phyloP scores from a whole-genome alignment of 2,329 filamentous ascomycete genomes.

The Alternaria ventricosa region DNA sequence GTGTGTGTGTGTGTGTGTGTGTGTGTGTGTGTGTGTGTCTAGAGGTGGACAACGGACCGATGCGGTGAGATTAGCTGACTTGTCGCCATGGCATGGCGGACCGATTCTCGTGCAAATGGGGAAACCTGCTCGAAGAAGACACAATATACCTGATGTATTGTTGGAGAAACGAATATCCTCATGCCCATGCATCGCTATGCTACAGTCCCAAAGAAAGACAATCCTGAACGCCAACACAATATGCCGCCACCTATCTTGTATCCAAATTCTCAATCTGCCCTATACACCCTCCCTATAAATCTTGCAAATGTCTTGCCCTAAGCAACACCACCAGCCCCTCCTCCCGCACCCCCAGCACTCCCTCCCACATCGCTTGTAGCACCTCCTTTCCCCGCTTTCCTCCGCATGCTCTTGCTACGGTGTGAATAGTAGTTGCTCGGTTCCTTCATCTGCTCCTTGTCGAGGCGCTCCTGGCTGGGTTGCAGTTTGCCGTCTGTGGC shows the following conservation, averaged over 20 bases:
- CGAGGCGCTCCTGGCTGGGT: conserved; percentile 28
- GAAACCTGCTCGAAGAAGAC: not conserved
- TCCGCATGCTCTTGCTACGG: conserved; percentile 42
- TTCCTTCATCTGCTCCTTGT: conserved; percentile 46
- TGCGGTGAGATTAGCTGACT: not conserved
- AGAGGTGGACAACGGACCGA: not conserved
- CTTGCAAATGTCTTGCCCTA: not conserved
- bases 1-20: no score
- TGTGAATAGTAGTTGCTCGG: conserved; percentile 43
- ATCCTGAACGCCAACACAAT: not conserved
- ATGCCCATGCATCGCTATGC: not conserved
- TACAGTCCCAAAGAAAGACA: not conserved
- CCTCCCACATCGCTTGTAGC: not conserved
- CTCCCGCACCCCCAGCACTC: conserved; percentile 13
- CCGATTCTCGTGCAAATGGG: not conserved
- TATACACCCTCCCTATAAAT: not conserved
- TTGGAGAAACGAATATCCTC: not conserved
- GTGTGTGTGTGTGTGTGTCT: not conserved
- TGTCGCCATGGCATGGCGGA: not conserved
- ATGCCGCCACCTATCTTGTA: not conserved
- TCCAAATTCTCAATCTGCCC: not conserved
- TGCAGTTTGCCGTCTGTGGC: conserved; percentile 31
- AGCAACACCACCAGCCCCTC: conserved; percentile 12
- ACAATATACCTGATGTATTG: not conserved
- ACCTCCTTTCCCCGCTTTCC: conserved; percentile 36